These are phyloP conservation scores for Penicillium manginii DNA, from an alignment of 495 filamentous ascomycete genomes.

Conservation along the genomic window DNA sequence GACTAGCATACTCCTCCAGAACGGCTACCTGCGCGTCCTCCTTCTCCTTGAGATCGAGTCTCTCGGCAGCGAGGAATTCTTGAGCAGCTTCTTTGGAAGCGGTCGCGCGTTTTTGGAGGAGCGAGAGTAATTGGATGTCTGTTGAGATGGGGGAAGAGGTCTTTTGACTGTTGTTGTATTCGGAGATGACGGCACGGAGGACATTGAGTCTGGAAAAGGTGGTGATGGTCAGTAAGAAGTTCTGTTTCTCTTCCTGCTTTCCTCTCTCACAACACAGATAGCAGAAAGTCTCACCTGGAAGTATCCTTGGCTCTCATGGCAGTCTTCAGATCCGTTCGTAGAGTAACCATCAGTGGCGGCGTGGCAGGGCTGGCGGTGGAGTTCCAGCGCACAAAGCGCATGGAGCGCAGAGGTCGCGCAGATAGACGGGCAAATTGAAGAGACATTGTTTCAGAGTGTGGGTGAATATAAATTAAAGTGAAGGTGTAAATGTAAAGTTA, in stretches of 20 bases:
- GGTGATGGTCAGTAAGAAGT: too few relatives aligned
- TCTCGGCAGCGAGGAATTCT: conserved; percentile 54
- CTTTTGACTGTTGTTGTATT: conserved; percentile 65
- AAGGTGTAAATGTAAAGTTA: background rate
- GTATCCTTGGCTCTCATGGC: conserved; percentile 67
- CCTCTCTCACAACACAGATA: too few relatives aligned
- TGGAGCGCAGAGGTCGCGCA: conserved; percentile 20
- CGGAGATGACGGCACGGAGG: conserved; percentile 62
- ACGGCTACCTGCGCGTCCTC: conserved; percentile 59
- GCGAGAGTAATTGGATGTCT: conserved; percentile 60
- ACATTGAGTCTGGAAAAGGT: conserved; percentile 52
- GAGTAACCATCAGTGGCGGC: conserved; percentile 53
- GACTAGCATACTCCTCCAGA: conserved; percentile 59
- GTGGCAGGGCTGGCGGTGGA: conserved; percentile 43
- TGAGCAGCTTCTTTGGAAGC: conserved; percentile 52
- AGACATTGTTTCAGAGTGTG: conserved; percentile 1
- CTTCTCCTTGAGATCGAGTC: conserved; percentile 60
- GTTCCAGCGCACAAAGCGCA: conserved; percentile 44
- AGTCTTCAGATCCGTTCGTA: conserved; percentile 61
- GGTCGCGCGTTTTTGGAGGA: conserved; percentile 59
- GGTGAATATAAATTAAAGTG: background rate
- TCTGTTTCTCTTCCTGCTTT: too few relatives aligned
- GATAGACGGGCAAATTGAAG: conserved; percentile 28
- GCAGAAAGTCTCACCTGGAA: conserved; percentile 38
- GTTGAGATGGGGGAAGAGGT: conserved; percentile 59